Evolutionary conservation across 2,329 filamentous ascomycete genomes (phyloP).

Genomic region (Diaporthe citriasiana): DNA sequence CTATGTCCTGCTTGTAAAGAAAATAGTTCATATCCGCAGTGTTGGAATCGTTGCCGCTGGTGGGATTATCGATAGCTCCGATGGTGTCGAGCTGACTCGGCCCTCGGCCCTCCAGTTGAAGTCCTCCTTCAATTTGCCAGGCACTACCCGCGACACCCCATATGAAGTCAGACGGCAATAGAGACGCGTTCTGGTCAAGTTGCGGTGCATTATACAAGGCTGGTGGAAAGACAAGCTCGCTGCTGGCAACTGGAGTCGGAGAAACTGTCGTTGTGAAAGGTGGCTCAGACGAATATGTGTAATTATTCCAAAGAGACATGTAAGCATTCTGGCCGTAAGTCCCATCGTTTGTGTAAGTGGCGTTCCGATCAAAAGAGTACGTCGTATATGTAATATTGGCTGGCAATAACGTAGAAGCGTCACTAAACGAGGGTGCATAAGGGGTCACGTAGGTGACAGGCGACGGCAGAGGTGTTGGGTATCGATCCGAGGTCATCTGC

Average conservation of each 20-base stretch:
- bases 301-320: not conserved
- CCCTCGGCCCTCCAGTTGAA: conserved; percentile 25
- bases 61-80: not conserved
- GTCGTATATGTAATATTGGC: conserved; percentile 2
- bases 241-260: not conserved
- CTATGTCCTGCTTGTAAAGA: conserved; percentile 33
- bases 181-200: conserved; percentile 2
- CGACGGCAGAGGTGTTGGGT: conserved; percentile 5
- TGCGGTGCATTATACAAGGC: not conserved
- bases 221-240: conserved; percentile 17
- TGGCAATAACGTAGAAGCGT: conserved; percentile 2
- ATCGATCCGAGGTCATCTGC: conserved; percentile 21
- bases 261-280: not conserved
- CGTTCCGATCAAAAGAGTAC: not conserved
- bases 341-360: not conserved
- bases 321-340: conserved; percentile 5
- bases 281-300: not conserved
- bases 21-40: conserved; percentile 28
- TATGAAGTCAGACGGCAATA: not conserved
- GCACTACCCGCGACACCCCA: conserved; percentile 16
- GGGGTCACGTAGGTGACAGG: not conserved
- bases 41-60: conserved; percentile 9
- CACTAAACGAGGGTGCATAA: not conserved
- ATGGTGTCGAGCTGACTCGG: conserved; percentile 15
- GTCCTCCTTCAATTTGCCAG: conserved; percentile 26